Percentiles rank a stretch among this genome's conserved stretches.
Conservation (phyloP, 306 rosid species). For the Astragalus membranaceus region DNA sequence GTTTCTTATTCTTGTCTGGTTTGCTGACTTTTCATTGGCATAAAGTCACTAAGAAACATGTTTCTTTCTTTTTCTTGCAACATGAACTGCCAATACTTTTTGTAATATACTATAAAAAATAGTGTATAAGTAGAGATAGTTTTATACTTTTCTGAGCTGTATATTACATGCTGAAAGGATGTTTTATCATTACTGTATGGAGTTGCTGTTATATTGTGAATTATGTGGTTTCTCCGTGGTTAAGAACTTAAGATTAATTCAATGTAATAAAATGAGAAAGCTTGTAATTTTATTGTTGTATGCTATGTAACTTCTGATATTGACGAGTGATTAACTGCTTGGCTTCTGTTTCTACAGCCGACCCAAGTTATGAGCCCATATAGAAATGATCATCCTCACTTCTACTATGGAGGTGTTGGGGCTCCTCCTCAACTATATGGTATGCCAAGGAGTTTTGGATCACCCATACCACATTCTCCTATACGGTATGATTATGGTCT, state of each 20-base stretch:
- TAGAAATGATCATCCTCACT: constrained; percentile 22
- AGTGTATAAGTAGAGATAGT: no score
- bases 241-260: no score
- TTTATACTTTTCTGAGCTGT: no score
- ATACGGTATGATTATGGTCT: constrained; percentile 31
- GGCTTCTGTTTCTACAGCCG: constrained; percentile 22
- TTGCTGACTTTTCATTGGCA: neutral
- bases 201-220: no score
- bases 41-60: neutral
- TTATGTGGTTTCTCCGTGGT: no score
- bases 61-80: neutral
- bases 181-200: no score
- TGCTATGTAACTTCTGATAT: neutral
- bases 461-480: constrained; percentile 32
- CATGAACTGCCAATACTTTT: neutral
- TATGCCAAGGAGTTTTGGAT: constrained; percentile 32
- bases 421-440: constrained; percentile 40
- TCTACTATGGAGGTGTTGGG: constrained; percentile 36
- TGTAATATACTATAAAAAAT: no score
- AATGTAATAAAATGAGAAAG: neutral
- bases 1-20: neutral
- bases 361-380: constrained; percentile 35
- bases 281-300: neutral
- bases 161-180: no score
- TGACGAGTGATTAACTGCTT: neutral